Evolutionary conservation across 352 stramenopile genomes (phyloP).

Genomic region (Phytophthora crassamura): DNA sequence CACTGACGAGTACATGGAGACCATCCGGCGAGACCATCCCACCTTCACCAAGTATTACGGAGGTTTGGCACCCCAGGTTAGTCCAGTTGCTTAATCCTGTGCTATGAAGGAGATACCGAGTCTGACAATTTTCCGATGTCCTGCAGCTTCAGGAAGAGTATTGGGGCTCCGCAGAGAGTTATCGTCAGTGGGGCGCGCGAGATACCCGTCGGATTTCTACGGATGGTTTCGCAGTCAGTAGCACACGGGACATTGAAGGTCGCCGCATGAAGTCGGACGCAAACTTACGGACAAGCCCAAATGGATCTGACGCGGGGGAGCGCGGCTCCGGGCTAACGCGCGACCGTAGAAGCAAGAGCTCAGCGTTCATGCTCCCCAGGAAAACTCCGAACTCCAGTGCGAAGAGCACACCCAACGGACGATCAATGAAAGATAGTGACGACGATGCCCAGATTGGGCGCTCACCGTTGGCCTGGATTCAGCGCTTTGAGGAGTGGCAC

Average conservation of each 20-base stretch:
- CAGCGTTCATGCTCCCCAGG: slow-evolving; percentile 52
- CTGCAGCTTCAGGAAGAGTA: slow-evolving; percentile 55
- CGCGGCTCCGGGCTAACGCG: slow-evolving; percentile 34
- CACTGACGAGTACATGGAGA: slow-evolving; percentile 63
- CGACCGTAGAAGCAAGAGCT: slow-evolving; percentile 77
- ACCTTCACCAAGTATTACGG: slow-evolving; percentile 73
- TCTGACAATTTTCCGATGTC: background rate
- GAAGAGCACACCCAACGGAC: slow-evolving; percentile 25
- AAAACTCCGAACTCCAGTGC: slow-evolving; percentile 33
- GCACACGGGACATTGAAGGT: slow-evolving; percentile 44
- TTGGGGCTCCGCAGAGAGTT: slow-evolving; percentile 70
- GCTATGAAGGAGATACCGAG: background rate
- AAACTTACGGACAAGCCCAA: slow-evolving; percentile 24
- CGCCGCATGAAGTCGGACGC: slow-evolving; percentile 49
- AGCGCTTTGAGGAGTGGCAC: slow-evolving; percentile 84
- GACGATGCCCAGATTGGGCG: slow-evolving; percentile 54
- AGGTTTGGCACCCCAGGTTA: slow-evolving; percentile 40
- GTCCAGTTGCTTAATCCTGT: slow-evolving; percentile 15
- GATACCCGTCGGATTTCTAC: slow-evolving; percentile 55
- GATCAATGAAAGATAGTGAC: slow-evolving; percentile 30
- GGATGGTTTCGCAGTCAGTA: slow-evolving; percentile 31
- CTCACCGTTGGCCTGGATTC: slow-evolving; percentile 77
- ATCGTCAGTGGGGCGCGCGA: slow-evolving; percentile 62
- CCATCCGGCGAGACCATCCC: slow-evolving; percentile 62
- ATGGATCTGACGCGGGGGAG: slow-evolving; percentile 22